Evolutionary conservation across 805 yeast species (phyloP).

Genomic region (Cyberlindnera misumaiensis): DNA sequence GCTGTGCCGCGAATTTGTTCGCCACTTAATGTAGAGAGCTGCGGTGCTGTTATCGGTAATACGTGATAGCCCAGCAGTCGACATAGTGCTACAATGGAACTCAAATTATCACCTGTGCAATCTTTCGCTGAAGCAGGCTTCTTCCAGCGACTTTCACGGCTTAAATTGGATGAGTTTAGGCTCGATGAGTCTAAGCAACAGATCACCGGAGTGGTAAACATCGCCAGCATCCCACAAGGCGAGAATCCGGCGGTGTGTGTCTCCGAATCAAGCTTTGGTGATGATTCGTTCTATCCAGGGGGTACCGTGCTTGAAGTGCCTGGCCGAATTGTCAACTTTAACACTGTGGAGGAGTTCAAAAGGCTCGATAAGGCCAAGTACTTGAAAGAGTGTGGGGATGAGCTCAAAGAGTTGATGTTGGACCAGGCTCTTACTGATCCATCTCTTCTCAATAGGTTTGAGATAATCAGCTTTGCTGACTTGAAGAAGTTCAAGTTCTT

Average conservation of each 20-base stretch:
- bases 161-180: constrained; percentile 69
- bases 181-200: constrained; percentile 31
- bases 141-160: constrained; percentile 64
- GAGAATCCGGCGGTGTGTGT: constrained; percentile 25
- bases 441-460: constrained; percentile 34
- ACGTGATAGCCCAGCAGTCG: too few species aligned
- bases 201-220: constrained; percentile 24
- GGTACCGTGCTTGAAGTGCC: constrained; percentile 20
- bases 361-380: constrained; percentile 53
- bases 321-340: constrained; percentile 53
- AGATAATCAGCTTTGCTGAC: constrained; percentile 71
- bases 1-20: too few species aligned
- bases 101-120: constrained; percentile 39
- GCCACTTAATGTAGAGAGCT: too few species aligned
- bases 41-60: too few species aligned
- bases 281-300: constrained; percentile 2
- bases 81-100: constrained; percentile 1
- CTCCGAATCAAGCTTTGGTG: constrained; percentile 25
- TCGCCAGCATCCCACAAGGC: constrained; percentile 24
- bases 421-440: constrained; percentile 34
- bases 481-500: constrained; percentile 80
- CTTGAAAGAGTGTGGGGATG: constrained; percentile 35
- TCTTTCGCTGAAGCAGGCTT: constrained; percentile 85
- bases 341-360: constrained; percentile 84
- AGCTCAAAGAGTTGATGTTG: constrained; percentile 26